Base-by-base conservation (phyloP, 768 basidiomycete species). In the Jaapia argillacea region DNA sequence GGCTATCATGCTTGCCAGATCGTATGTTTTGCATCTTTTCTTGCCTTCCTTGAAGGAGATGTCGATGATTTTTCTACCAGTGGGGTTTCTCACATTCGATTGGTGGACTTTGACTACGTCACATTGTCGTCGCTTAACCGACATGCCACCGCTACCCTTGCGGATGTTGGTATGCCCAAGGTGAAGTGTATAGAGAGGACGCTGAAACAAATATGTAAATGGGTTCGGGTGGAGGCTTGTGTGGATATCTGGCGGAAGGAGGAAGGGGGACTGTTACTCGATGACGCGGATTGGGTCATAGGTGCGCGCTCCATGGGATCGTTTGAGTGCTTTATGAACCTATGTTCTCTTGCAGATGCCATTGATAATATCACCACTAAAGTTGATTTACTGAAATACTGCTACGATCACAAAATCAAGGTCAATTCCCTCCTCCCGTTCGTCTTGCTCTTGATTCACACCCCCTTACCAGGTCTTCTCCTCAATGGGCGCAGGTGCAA, bases 361-460 rank as follows among this genome's bases (percentile, higher is more conserved):
- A 99, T 98, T 46, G 94, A 98, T 63, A 98, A 99, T 56, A 94
- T 98, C 48, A 76, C 85, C 38, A 94, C 94, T 0, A 98, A 99
- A 59, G 90, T 96, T 7, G 93, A 98, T 54, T 69, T 98, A 36
- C 72, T 99, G 5, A 79, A 85, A 45, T 84, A 93, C 60, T 99
- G 94, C 54, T 75, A 85, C 53, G 75, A 81, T 44, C 69, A 83
- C 49, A 57, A 70, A 14, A 79, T 98, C 60, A 91, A 87, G 68
- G 89, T 85, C 38, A 2, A 60, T 48, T 21, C 10, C 16, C 24
- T n/a, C 33, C 12, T 40, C 50, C n/a, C 40, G 7, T 37, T 31
- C 16, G 21, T 25, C 13, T 14, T 25, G 38, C 4, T 20, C 16
- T 16, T 22, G 5, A 12, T 20, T 43, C 4, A 13, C 3, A 21